Evolutionary conservation across 768 basidiomycete genomes (phyloP).

Genomic region (Mycena pura): DNA sequence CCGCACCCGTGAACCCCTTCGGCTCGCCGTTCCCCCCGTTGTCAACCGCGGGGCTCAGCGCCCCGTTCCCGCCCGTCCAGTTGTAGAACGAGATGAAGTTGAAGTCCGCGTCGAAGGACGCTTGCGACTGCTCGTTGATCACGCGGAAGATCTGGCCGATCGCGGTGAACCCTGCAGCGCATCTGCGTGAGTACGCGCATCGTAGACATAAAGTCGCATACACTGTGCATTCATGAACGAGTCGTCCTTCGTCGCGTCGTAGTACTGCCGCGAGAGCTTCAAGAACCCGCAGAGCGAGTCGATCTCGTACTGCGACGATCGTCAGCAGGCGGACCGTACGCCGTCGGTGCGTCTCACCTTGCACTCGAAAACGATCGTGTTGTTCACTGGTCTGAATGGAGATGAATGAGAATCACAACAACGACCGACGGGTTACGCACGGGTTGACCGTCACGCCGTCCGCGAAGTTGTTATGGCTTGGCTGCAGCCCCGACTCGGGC

Average conservation of each 20-base stretch:
- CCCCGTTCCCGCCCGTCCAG: slow-evolving; percentile 76
- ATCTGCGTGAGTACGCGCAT: background rate
- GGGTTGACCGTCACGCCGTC: slow-evolving; percentile 75
- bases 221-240: slow-evolving; percentile 79
- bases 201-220: slow-evolving; percentile 34
- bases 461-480: slow-evolving; percentile 73
- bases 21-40: slow-evolving; percentile 81
- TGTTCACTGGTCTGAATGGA: slow-evolving; percentile 63
- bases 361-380: slow-evolving; percentile 80
- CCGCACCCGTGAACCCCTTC: slow-evolving; percentile 67
- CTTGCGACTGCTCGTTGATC: slow-evolving; percentile 78
- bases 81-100: slow-evolving; percentile 82
- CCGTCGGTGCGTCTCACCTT: slow-evolving; percentile 57
- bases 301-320: slow-evolving; percentile 70
- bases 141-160: slow-evolving; percentile 78
- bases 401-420: background rate
- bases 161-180: slow-evolving; percentile 63
- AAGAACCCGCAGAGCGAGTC: slow-evolving; percentile 82
- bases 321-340: too few species aligned
- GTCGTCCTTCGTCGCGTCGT: slow-evolving; percentile 69
- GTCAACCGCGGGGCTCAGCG: slow-evolving; percentile 66
- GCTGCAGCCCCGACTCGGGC: slow-evolving; percentile 70
- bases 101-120: slow-evolving; percentile 72
- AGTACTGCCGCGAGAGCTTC: slow-evolving; percentile 78
- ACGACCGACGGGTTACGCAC: slow-evolving; percentile 46